Percentiles rank a stretch among this genome's conserved stretches.
These are phyloP conservation scores for Saccharomycopsis fodiens DNA, from an alignment of 805 yeast genomes.

Conservation along the genomic window DNA sequence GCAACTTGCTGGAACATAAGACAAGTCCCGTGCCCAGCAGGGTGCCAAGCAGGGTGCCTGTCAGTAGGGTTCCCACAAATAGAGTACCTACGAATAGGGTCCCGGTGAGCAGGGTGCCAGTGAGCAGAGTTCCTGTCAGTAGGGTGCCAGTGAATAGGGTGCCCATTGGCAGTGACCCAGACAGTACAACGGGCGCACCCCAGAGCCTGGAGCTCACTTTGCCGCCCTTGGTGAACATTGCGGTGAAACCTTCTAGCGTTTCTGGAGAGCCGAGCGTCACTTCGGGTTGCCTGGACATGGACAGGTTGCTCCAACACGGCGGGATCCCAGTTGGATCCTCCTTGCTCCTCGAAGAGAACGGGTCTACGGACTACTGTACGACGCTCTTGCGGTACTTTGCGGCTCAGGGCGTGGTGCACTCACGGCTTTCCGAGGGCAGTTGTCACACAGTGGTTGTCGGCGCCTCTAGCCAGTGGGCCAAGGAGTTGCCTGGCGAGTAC, in stretches of 20 bases:
- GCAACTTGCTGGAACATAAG: too few species aligned
- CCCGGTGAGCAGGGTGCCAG: conserved; percentile 1
- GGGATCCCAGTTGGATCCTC: conserved; percentile 80
- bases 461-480: not conserved
- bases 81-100: not conserved
- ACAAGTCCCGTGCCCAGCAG: too few species aligned
- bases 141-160: not conserved
- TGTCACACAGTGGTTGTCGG: conserved; percentile 18
- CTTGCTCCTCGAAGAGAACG: conserved; percentile 69
- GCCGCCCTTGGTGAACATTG: conserved; percentile 34
- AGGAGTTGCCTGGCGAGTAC: conserved; percentile 68
- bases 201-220: not conserved
- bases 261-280: conserved; percentile 73
- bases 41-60: not conserved
- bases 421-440: conserved; percentile 41
- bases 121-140: conserved; percentile 1
- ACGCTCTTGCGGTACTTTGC: conserved; percentile 62
- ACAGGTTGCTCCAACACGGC: conserved; percentile 64
- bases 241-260: conserved; percentile 66
- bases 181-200: not conserved
- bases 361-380: conserved; percentile 81
- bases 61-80: not conserved
- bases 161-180: not conserved
- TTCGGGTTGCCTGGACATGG: conserved; percentile 73
- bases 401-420: conserved; percentile 69